Base-by-base conservation (phyloP, 305 asterid species). In the Fraxinus ornus region DNA sequence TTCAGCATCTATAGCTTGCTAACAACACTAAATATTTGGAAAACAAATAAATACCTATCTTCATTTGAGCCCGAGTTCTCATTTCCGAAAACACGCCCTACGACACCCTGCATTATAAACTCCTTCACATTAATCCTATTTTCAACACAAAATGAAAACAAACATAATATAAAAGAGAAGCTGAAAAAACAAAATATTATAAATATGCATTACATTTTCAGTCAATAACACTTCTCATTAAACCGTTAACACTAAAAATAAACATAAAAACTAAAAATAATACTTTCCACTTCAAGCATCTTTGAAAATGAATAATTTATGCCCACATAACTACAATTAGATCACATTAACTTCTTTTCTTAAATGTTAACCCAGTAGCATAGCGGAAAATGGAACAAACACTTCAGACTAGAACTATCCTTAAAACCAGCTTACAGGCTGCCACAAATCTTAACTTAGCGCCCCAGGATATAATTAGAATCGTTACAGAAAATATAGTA, bases 11-110 rank as follows among this genome's bases (percentile, higher is more conserved):
- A 24, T 24, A 64, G 32, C 73, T 26, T 10, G 35, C 70, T 21
- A 60, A 60, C 28, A 2, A 19, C 70, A 68, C 7, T 68, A 13
- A 68, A 13, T 68, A 68, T 17, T 55, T 68, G 26, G 19, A 28
- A 13, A 68, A 4, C 39, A 36, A 28, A 47, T 1, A 80, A 57
- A 83, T 85, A 95, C 99, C 98, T 93, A 86, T 96, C 98, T 68
- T 93, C 97, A 82, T 64, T 91, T 17, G 97, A 89, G 82, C 87
- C 88, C 8, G 93, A 89, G 81, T 90, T 90, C 33, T 94, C 98
- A 71, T 90, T 94, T 70, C 98, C 89, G 82, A 96, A 92, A 28
- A 94, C 97, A 37, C 97, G 92, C 26, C 92, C 95, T 39, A 96
- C 95, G 62, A 92, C 98, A 35, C 94, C 99, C 99, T 93, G 97